Conservation (phyloP, 768 basidiomycete species). For the Naganishia friedmannii region DNA sequence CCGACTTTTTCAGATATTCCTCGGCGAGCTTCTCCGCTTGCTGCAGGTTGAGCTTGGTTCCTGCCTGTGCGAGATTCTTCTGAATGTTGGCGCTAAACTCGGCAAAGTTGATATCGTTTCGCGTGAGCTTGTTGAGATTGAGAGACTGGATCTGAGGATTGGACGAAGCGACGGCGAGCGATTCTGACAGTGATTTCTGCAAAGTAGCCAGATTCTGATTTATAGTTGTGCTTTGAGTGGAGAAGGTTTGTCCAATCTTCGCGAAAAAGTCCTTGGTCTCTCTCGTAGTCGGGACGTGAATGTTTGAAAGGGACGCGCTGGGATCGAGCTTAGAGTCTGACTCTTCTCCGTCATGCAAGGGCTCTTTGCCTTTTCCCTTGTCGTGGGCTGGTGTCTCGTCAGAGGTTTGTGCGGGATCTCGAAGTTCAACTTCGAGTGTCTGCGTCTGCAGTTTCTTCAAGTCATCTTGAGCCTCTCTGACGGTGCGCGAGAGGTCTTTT, state of each 20-base stretch:
- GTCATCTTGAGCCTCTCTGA: conserved; percentile 49
- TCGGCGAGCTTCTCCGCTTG: conserved; percentile 62
- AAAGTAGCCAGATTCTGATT: conserved; percentile 39
- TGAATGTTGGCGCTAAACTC: conserved; percentile 71
- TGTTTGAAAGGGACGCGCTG: background rate
- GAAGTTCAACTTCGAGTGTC: conserved; percentile 44
- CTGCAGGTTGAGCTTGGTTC: conserved; percentile 55
- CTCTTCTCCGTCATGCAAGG: conserved; percentile 1
- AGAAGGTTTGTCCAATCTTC: conserved; percentile 38
- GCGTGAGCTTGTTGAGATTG: conserved; percentile 65
- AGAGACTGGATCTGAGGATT: conserved; percentile 48
- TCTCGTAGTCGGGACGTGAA: conserved; percentile 22
- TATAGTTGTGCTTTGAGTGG: conserved; percentile 39
- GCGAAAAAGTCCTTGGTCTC: conserved; percentile 30
- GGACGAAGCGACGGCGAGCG: conserved; percentile 34
- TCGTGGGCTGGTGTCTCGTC: conserved; percentile 17
- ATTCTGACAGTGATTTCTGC: conserved; percentile 35
- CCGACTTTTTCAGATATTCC: conserved; percentile 70
- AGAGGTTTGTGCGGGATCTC: conserved; percentile 32
- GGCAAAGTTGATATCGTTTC: conserved; percentile 54
- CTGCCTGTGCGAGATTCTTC: conserved; percentile 57
- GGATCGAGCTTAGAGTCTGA: background rate
- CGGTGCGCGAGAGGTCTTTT: conserved; percentile 47
- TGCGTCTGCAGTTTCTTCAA: conserved; percentile 43
- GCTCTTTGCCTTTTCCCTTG: conserved; percentile 47